Conservation (phyloP, 1,284 basidiomycete genomes). For the Spongispora temasekensis region DNA sequence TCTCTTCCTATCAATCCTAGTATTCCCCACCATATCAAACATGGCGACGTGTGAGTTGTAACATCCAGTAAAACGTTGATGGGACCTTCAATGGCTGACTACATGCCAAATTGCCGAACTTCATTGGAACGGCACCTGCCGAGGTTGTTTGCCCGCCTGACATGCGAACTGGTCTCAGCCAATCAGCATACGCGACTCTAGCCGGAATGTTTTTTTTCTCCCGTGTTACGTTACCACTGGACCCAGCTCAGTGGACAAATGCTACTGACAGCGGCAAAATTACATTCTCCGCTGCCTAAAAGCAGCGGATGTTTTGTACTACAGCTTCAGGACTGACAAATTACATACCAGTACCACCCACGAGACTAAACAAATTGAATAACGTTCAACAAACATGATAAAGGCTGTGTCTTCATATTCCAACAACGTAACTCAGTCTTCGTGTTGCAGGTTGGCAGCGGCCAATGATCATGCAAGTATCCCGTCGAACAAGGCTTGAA, state of each 20-base stretch:
- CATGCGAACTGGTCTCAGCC: background rate
- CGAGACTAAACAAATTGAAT: background rate
- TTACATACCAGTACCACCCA: conserved; percentile 10
- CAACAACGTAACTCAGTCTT: conserved; percentile 5
- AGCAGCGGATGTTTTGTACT: background rate
- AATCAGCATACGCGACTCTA: background rate
- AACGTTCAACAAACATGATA: background rate
- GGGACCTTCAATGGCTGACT: background rate
- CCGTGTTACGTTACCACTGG: background rate
- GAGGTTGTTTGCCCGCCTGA: background rate
- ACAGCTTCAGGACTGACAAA: background rate
- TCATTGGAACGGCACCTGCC: background rate
- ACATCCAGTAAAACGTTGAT: conserved; percentile 5
- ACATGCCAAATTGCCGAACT: background rate
- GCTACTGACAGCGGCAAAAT: background rate
- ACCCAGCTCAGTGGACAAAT: too few relatives aligned
- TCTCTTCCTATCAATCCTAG: background rate
- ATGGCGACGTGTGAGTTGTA: conserved; percentile 3
- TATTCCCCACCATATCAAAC: conserved; percentile 3
- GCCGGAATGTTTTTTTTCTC: background rate
- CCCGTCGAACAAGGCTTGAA: conserved; percentile 3
- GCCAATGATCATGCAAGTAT: background rate
- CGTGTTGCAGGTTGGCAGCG: background rate
- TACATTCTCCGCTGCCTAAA: background rate
- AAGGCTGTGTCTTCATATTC: conserved; percentile 1